Evolutionary conservation across 129 eudicot genomes (phyloP).

Genomic region (Chrysanthemum lavandulifolium): DNA sequence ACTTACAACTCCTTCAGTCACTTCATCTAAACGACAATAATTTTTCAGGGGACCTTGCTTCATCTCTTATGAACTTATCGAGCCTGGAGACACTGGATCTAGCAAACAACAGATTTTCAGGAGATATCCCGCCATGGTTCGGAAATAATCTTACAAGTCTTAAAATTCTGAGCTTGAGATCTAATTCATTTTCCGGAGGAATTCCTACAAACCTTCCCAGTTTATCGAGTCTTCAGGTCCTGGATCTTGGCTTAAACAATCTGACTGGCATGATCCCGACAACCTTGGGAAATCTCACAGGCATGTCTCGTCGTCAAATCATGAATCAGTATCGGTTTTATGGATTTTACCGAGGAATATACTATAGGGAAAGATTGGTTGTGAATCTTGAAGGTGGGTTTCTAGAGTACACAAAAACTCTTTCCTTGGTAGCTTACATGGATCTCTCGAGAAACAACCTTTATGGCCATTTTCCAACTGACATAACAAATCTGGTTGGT

Average conservation of each 20-base stretch:
- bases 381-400: slow-evolving; percentile 32
- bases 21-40: slow-evolving; percentile 43
- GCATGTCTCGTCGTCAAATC: slow-evolving; percentile 35
- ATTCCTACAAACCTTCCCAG: slow-evolving; percentile 24
- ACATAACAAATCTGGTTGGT: slow-evolving; percentile 32
- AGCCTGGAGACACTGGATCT: slow-evolving; percentile 48
- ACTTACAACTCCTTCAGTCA: slow-evolving; percentile 36
- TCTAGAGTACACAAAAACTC: slow-evolving; percentile 45
- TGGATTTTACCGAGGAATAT: slow-evolving; percentile 42
- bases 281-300: slow-evolving; percentile 36
- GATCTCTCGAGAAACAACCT: slow-evolving; percentile 49
- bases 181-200: slow-evolving; percentile 39
- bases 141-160: slow-evolving; percentile 33
- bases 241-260: slow-evolving; percentile 49
- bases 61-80: slow-evolving; percentile 36
- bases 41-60: slow-evolving; percentile 37
- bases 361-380: slow-evolving; percentile 44
- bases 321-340: slow-evolving; percentile 31
- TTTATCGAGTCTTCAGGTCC: slow-evolving; percentile 42
- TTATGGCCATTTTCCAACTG: slow-evolving; percentile 40
- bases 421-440: slow-evolving; percentile 44
- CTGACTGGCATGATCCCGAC: slow-evolving; percentile 37
- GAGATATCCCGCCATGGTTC: slow-evolving; percentile 40
- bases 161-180: slow-evolving; percentile 39
- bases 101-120: slow-evolving; percentile 34